A percentile compares a stretch with the other conserved stretches of the same genome.
Evolutionary conservation across 2,329 filamentous ascomycete genomes (phyloP).

Genomic region (Fusarium sp.): DNA sequence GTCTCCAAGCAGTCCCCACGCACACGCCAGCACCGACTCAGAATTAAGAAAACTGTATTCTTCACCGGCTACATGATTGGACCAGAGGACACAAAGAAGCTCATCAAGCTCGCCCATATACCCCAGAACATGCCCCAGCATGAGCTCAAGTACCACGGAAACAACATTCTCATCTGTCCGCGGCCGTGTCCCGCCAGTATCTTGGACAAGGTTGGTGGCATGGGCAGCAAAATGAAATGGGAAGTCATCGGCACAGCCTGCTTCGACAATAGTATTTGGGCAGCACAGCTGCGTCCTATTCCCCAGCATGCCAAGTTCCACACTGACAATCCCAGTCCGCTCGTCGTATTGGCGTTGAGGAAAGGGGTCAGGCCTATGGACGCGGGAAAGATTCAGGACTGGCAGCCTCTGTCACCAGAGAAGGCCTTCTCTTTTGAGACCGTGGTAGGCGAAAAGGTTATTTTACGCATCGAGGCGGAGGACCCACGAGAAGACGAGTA

Average conservation of each 20-base stretch:
- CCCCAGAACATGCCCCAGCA: slow-evolving; percentile 72
- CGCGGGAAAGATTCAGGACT: slow-evolving; percentile 83
- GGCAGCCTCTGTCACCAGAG: slow-evolving; percentile 80
- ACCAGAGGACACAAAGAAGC: slow-evolving; percentile 75
- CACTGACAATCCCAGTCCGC: slow-evolving; percentile 82
- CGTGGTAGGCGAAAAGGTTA: slow-evolving; percentile 85
- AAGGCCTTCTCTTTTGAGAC: slow-evolving; percentile 84
- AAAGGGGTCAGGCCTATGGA: slow-evolving; percentile 83
- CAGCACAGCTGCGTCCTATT: slow-evolving; percentile 80
- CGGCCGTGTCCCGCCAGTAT: slow-evolving; percentile 78
- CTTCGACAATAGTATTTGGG: slow-evolving; percentile 88
- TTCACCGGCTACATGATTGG: slow-evolving; percentile 93
- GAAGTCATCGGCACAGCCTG: slow-evolving; percentile 81
- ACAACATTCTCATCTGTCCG: slow-evolving; percentile 90
- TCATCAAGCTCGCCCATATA: slow-evolving; percentile 77
- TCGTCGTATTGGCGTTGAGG: slow-evolving; percentile 85
- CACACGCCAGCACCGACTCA: slow-evolving; percentile 62
- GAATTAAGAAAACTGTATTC: slow-evolving; percentile 88
- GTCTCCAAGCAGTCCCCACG: slow-evolving; percentile 52
- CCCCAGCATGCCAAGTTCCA: slow-evolving; percentile 75
- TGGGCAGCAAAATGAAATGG: slow-evolving; percentile 87
- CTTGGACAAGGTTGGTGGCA: slow-evolving; percentile 85
- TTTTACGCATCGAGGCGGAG: slow-evolving; percentile 84
- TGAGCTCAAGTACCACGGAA: slow-evolving; percentile 85
- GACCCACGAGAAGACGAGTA: slow-evolving; percentile 71